Conservation (phyloP, 2,329 filamentous ascomycete genomes). For the Pestalotiopsis sp. region DNA sequence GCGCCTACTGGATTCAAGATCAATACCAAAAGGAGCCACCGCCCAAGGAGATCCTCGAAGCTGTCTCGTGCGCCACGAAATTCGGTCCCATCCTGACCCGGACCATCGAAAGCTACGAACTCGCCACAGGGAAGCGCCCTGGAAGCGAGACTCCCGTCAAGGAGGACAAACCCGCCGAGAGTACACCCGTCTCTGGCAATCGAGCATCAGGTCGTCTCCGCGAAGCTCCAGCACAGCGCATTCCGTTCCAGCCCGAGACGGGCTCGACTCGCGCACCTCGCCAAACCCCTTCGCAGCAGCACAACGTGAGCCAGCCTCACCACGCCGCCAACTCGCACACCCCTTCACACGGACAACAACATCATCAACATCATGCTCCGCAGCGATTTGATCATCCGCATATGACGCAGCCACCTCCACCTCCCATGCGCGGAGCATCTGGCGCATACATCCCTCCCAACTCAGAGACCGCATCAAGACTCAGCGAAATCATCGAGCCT, state of each 20-base stretch:
- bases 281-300: constrained; percentile 53
- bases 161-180: constrained; percentile 60
- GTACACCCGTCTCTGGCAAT: constrained; percentile 50
- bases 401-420: constrained; percentile 33
- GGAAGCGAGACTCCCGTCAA: constrained; percentile 63
- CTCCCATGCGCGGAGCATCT: constrained; percentile 36
- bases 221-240: constrained; percentile 81
- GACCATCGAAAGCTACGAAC: constrained; percentile 75
- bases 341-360: constrained; percentile 22
- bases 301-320: constrained; percentile 30
- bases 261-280: constrained; percentile 65
- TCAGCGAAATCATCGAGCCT: constrained; percentile 72
- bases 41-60: constrained; percentile 85
- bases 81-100: constrained; percentile 78
- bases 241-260: constrained; percentile 83
- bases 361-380: constrained; percentile 25
- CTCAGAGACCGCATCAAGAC: constrained; percentile 58
- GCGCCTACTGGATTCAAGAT: constrained; percentile 82
- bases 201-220: constrained; percentile 68
- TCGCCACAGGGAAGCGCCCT: constrained; percentile 53
- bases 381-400: constrained; percentile 33
- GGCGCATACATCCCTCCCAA: constrained; percentile 55
- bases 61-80: constrained; percentile 75
- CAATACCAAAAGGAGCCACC: constrained; percentile 80
- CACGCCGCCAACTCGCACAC: constrained; percentile 20